A percentile compares a stretch with the other conserved stretches of the same genome.
Conservation (phyloP, 345 rosid genomes). For the Euclidium syriacum region DNA sequence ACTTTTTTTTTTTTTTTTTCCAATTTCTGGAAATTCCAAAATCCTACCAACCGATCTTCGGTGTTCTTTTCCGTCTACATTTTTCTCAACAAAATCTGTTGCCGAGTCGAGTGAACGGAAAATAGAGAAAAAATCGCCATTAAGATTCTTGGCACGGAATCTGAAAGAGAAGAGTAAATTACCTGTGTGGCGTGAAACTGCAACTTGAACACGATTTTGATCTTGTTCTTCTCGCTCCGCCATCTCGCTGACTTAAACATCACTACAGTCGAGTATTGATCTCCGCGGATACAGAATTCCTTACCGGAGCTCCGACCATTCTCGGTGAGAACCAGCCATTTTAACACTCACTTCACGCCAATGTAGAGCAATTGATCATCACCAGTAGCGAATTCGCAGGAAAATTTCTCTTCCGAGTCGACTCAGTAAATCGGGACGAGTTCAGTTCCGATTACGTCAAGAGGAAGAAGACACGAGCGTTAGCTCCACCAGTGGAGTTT, state of each 20-base stretch:
- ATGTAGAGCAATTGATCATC: conserved; percentile 17
- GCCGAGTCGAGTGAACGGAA: too few species aligned
- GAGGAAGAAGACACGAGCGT: conserved; percentile 25
- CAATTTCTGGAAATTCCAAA: neutral
- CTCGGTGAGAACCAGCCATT: conserved; percentile 29
- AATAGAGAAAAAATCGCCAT: neutral
- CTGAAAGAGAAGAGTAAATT: neutral
- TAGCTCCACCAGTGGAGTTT: conserved; percentile 15
- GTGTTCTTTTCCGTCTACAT: neutral
- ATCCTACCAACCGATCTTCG: conserved; percentile 2
- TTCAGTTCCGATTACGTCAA: neutral
- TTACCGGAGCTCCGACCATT: conserved; percentile 34
- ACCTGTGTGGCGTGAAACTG: conserved; percentile 98
- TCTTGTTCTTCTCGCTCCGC: conserved; percentile 75
- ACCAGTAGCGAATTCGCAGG: neutral
- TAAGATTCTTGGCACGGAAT: neutral
- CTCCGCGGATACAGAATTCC: conserved; percentile 1
- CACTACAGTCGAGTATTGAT: conserved; percentile 19
- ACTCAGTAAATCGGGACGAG: conserved; percentile 15
- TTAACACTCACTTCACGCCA: conserved; percentile 17
- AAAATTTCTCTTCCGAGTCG: neutral
- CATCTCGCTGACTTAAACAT: conserved; percentile 89
- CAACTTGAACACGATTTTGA: conserved; percentile 74
- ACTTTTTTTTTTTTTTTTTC: neutral
- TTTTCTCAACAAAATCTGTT: neutral